phyloP scores from a whole-genome alignment of 2,329 filamentous ascomycete genomes.

The Penicillium olsonii region DNA sequence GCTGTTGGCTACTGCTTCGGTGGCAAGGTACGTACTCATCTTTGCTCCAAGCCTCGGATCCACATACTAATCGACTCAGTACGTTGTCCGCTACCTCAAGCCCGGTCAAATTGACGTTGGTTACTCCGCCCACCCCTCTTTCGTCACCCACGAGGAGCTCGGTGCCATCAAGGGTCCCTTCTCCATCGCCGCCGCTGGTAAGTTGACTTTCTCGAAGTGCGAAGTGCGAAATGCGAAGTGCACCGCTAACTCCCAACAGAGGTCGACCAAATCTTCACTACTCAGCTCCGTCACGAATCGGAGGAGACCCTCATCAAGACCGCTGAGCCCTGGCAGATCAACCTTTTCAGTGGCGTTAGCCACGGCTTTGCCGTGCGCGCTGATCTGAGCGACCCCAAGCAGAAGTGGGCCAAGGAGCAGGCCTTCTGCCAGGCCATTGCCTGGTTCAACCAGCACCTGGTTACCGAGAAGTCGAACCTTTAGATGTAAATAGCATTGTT shows the following conservation, averaged over 20 bases:
- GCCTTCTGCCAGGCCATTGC: conserved; percentile 75
- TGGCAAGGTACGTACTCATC: conserved; percentile 56
- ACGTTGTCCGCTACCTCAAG: conserved; percentile 68
- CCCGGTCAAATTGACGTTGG: conserved; percentile 67
- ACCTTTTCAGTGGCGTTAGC: conserved; percentile 67
- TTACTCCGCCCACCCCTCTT: conserved; percentile 75
- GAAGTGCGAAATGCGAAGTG: neutral
- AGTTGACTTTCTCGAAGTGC: conserved; percentile 20
- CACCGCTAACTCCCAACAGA: conserved; percentile 42
- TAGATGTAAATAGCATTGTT: neutral
- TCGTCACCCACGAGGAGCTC: conserved; percentile 69
- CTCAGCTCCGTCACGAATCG: conserved; percentile 63
- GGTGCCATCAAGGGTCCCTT: conserved; percentile 66
- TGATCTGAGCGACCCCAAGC: conserved; percentile 58
- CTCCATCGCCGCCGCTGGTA: conserved; percentile 62
- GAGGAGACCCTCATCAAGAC: conserved; percentile 63
- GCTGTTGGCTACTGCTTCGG: conserved; percentile 76
- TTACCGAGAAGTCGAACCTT: conserved; percentile 8
- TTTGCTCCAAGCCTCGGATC: neutral
- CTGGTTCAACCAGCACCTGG: conserved; percentile 72
- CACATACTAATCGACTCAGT: conserved; percentile 47
- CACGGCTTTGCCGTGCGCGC: conserved; percentile 76
- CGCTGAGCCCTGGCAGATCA: conserved; percentile 71
- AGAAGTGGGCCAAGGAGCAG: conserved; percentile 75
- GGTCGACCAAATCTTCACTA: conserved; percentile 66